phyloP scores from a whole-genome alignment of 164 flowering plant species.

The Echeveria elegans region DNA sequence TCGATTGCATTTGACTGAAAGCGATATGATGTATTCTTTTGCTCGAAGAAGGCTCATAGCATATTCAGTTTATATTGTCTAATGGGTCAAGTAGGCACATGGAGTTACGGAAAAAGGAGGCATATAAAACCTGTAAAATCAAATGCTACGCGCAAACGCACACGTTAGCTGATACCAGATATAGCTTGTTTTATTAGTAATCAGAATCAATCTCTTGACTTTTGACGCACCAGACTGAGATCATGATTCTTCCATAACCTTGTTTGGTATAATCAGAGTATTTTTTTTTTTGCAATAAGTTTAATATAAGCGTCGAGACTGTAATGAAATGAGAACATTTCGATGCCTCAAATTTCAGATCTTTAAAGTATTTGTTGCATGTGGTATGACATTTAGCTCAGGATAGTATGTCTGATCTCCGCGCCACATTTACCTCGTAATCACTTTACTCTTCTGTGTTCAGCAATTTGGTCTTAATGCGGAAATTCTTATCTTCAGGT shows the following conservation, averaged over 20 bases:
- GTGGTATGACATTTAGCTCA: slow-evolving; percentile 23
- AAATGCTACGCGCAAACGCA: not conserved
- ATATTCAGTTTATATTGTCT: not conserved
- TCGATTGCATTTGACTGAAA: not conserved
- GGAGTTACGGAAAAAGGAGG: slow-evolving; percentile 6
- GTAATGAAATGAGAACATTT: too few relatives aligned
- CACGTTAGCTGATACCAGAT: slow-evolving; percentile 4
- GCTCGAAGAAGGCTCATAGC: not conserved
- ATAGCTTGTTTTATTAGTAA: not conserved
- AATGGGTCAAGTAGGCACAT: slow-evolving; percentile 22
- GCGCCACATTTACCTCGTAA: not conserved
- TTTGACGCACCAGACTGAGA: slow-evolving; percentile 13
- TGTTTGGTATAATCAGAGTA: too few relatives aligned
- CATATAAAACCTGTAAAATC: slow-evolving; percentile 1
- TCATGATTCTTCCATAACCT: slow-evolving; percentile 2
- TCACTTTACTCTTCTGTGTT: not conserved
- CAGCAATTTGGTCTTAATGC: not conserved
- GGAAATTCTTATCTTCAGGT: not conserved
- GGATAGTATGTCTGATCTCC: slow-evolving; percentile 9
- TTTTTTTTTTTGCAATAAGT: not conserved
- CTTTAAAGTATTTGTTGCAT: slow-evolving; percentile 22
- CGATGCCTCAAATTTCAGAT: slow-evolving; percentile 25
- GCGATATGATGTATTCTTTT: not conserved
- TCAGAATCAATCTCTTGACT: slow-evolving; percentile 12
- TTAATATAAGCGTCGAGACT: too few relatives aligned